phyloP scores from a whole-genome alignment of 169 alveolate genomes.

The Cryptosporidium canis region DNA sequence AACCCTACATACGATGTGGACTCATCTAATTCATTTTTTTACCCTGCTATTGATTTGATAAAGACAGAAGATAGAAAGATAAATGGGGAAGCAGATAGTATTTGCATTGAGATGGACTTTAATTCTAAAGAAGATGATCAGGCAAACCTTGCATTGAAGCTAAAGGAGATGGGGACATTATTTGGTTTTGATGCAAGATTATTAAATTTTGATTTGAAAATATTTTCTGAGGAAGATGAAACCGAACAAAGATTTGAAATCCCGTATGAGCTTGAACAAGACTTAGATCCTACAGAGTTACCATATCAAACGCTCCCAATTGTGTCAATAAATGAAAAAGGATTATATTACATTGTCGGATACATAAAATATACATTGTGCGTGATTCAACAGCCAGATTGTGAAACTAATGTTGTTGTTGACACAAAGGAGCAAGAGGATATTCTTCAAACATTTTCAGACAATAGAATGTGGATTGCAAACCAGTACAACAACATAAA shows the following conservation, averaged over 20 bases:
- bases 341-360: slow-evolving; percentile 89
- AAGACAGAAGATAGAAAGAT: slow-evolving; percentile 21
- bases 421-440: slow-evolving; percentile 56
- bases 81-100: background rate
- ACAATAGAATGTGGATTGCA: slow-evolving; percentile 70
- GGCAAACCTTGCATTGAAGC: slow-evolving; percentile 60
- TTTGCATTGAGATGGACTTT: background rate
- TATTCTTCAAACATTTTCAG: slow-evolving; percentile 41
- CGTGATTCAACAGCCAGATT: slow-evolving; percentile 75
- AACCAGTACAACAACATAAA: slow-evolving; percentile 46
- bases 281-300: slow-evolving; percentile 83
- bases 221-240: slow-evolving; percentile 67
- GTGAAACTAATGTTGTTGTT: slow-evolving; percentile 7
- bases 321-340: slow-evolving; percentile 85
- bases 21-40: slow-evolving; percentile 43
- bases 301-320: slow-evolving; percentile 88
- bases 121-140: slow-evolving; percentile 53
- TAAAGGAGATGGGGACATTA: slow-evolving; percentile 48
- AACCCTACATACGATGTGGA: slow-evolving; percentile 55
- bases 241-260: slow-evolving; percentile 83
- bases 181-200: slow-evolving; percentile 70
- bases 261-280: slow-evolving; percentile 87
- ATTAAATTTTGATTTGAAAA: slow-evolving; percentile 50
- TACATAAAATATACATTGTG: slow-evolving; percentile 84
- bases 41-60: slow-evolving; percentile 63